These are phyloP conservation scores for Erythrobasidium hasegawianum DNA, from an alignment of 1,284 basidiomycete genomes.

Conservation along the genomic window DNA sequence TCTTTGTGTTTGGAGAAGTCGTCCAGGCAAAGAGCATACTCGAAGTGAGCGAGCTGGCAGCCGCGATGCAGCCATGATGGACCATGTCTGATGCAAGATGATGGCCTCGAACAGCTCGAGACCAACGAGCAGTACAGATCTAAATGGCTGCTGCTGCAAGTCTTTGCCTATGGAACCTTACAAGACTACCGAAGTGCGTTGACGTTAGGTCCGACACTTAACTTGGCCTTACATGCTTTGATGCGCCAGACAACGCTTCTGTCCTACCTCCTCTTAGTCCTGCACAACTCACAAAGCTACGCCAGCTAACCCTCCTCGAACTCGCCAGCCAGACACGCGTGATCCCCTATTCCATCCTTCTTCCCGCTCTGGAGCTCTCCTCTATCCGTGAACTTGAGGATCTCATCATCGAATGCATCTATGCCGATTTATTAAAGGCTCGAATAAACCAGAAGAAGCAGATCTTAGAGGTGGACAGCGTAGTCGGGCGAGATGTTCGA, in stretches of 20 bases:
- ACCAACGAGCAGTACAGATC: slow-evolving; percentile 60
- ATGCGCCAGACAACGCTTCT: slow-evolving; percentile 61
- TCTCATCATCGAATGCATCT: slow-evolving; percentile 91
- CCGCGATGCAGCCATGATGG: background rate
- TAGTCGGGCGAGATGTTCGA: slow-evolving; percentile 76
- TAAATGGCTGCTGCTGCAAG: slow-evolving; percentile 58
- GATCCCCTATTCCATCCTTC: slow-evolving; percentile 54
- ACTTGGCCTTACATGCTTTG: background rate
- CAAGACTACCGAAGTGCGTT: slow-evolving; percentile 63
- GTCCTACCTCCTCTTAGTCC: slow-evolving; percentile 64
- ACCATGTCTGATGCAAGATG: background rate
- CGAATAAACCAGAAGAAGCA: slow-evolving; percentile 85
- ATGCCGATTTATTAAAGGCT: slow-evolving; percentile 78
- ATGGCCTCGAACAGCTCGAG: slow-evolving; percentile 57
- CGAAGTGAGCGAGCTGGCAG: slow-evolving; percentile 57
- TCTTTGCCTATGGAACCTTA: slow-evolving; percentile 86
- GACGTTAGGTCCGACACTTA: background rate
- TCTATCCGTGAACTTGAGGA: slow-evolving; percentile 84
- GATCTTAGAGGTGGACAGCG: slow-evolving; percentile 82
- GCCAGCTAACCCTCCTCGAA: slow-evolving; percentile 83
- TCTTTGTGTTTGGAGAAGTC: slow-evolving; percentile 85
- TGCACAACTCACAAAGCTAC: slow-evolving; percentile 76
- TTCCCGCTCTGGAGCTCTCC: slow-evolving; percentile 64
- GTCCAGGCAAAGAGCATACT: slow-evolving; percentile 74
- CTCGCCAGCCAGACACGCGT: slow-evolving; percentile 70